phyloP scores from a whole-genome alignment of 2,329 filamentous ascomycete species.

The Monosporascus sp. region DNA sequence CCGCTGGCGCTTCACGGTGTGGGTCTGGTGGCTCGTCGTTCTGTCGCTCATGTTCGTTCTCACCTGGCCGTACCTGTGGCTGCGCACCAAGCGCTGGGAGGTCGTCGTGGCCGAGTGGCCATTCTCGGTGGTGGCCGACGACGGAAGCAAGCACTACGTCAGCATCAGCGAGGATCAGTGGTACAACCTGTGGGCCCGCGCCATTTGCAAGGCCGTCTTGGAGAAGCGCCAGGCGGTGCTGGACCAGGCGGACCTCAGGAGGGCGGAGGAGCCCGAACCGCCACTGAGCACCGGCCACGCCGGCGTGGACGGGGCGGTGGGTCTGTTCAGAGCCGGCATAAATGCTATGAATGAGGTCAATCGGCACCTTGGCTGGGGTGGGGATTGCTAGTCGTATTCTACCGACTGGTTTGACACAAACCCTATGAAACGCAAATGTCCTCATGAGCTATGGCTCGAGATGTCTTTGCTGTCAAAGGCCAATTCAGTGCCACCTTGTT shows the following conservation, averaged over 20 bases:
- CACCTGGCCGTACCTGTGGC: constrained; percentile 64
- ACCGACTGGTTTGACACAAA: no score
- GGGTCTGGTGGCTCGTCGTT: constrained; percentile 61
- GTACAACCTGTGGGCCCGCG: constrained; percentile 57
- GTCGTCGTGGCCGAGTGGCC: constrained; percentile 58
- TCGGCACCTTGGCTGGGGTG: constrained; percentile 49
- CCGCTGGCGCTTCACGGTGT: constrained; percentile 56
- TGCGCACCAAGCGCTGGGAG: constrained; percentile 62
- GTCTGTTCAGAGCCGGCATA: constrained; percentile 42
- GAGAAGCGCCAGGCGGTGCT: constrained; percentile 50
- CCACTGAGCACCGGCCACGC: constrained; percentile 33
- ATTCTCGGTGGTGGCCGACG: constrained; percentile 35
- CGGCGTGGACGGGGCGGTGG: constrained; percentile 33
- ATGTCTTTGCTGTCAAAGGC: no score
- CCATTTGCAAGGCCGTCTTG: constrained; percentile 54
- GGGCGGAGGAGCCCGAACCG: constrained; percentile 33
- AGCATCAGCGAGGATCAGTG: constrained; percentile 53
- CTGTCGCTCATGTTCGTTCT: constrained; percentile 64
- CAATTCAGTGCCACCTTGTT: no score
- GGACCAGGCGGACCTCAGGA: constrained; percentile 49
- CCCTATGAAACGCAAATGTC: no score
- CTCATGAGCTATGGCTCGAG: no score
- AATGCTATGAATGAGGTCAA: constrained; percentile 48
- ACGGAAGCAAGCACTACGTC: constrained; percentile 42
- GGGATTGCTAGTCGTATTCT: constrained; percentile 19